Evolutionary conservation across 495 filamentous ascomycete species (phyloP).

Genomic region (Tuber umbilicatum): DNA sequence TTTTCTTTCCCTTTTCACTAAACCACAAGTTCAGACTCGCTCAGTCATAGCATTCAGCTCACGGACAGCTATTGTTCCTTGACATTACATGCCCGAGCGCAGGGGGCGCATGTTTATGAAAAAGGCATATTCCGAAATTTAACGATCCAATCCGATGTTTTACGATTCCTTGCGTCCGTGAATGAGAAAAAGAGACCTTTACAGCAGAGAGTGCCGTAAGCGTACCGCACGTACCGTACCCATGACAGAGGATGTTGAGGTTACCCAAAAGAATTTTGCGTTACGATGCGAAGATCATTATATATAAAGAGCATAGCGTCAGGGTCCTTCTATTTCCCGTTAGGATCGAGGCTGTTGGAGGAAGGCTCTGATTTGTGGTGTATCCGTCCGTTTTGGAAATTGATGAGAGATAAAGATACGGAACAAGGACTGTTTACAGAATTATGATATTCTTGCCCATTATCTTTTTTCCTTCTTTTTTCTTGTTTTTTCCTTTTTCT

Average conservation of each 20-base stretch:
- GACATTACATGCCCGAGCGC: neutral
- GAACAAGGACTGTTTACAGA: neutral
- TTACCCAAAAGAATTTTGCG: neutral
- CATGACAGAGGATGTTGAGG: neutral
- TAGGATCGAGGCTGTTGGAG: neutral
- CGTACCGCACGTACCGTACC: neutral
- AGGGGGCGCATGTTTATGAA: conserved; percentile 3
- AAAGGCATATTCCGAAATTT: conserved; percentile 1
- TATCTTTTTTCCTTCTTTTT: neutral
- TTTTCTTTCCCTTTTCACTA: neutral
- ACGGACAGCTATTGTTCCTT: neutral
- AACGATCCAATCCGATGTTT: neutral
- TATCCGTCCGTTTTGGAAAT: neutral
- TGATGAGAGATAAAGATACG: neutral
- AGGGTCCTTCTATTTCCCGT: conserved; percentile 2
- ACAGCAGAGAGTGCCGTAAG: neutral
- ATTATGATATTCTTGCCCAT: neutral
- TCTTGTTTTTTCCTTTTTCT: neutral
- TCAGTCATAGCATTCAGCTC: neutral
- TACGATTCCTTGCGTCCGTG: conserved; percentile 2
- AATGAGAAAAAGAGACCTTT: neutral
- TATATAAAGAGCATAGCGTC: neutral
- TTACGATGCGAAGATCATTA: neutral
- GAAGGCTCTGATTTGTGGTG: neutral
- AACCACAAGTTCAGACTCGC: neutral